A percentile compares a stretch with the other conserved stretches of the same genome.
phyloP scores from a whole-genome alignment of 2,329 filamentous ascomycete genomes.

The Neofusicoccum laricinum region DNA sequence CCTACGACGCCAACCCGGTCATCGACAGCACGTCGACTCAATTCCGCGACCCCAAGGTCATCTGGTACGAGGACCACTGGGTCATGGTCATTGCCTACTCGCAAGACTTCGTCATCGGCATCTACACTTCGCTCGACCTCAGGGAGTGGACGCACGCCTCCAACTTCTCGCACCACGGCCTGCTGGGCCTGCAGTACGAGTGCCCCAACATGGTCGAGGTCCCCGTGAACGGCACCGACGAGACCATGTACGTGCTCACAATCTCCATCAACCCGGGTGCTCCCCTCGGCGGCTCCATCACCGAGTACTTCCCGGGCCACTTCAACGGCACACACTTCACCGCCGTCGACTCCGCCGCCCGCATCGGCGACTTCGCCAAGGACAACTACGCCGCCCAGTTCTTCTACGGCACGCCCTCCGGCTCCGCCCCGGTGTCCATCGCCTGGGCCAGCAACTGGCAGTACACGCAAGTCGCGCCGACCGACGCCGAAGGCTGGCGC shows the following conservation, averaged over 20 bases:
- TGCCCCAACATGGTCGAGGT: slow-evolving; percentile 62
- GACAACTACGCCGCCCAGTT: slow-evolving; percentile 59
- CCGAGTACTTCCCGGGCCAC: slow-evolving; percentile 56
- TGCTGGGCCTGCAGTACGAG: slow-evolving; percentile 59
- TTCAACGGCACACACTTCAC: slow-evolving; percentile 65
- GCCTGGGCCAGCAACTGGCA: slow-evolving; percentile 62
- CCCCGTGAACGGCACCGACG: slow-evolving; percentile 45
- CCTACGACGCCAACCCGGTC: slow-evolving; percentile 60
- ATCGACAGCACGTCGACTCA: slow-evolving; percentile 53
- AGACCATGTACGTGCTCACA: slow-evolving; percentile 44
- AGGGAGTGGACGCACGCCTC: slow-evolving; percentile 57
- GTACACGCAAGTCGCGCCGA: slow-evolving; percentile 55
- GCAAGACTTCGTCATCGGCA: slow-evolving; percentile 56
- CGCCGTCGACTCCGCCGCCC: slow-evolving; percentile 41
- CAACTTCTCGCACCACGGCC: slow-evolving; percentile 56
- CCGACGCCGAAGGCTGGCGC: slow-evolving; percentile 54
- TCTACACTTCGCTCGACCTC: slow-evolving; percentile 60
- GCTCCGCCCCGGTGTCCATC: slow-evolving; percentile 45
- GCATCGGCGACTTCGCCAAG: slow-evolving; percentile 48
- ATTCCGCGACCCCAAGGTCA: slow-evolving; percentile 66
- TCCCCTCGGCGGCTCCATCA: slow-evolving; percentile 54
- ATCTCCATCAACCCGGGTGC: slow-evolving; percentile 59
- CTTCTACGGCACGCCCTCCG: slow-evolving; percentile 47
- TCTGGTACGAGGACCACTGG: slow-evolving; percentile 57
- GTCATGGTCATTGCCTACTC: slow-evolving; percentile 57